Percentiles rank a stretch among this genome's conserved stretches.
phyloP scores from a whole-genome alignment of 495 filamentous ascomycete genomes.

The Neurospora hispaniola region DNA sequence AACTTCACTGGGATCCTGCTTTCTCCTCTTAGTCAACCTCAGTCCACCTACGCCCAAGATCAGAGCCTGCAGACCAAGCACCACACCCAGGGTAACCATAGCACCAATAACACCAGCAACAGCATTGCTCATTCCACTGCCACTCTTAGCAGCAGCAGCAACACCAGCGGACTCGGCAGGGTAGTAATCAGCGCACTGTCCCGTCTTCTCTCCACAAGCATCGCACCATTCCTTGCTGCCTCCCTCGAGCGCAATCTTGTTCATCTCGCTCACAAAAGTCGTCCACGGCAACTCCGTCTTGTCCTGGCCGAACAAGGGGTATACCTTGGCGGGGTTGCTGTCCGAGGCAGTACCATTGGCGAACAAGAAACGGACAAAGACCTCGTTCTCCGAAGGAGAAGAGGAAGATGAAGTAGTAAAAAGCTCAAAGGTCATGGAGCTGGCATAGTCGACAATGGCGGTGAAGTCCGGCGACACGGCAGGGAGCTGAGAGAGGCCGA shows the following conservation, averaged over 20 bases:
- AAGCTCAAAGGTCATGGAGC: slow-evolving; percentile 64
- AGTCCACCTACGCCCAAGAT: slow-evolving; percentile 26
- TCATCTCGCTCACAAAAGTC: slow-evolving; percentile 51
- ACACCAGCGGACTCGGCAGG: slow-evolving; percentile 1
- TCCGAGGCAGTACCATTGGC: slow-evolving; percentile 59
- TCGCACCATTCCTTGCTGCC: slow-evolving; percentile 58
- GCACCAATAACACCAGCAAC: slow-evolving; percentile 47
- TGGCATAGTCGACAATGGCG: slow-evolving; percentile 58
- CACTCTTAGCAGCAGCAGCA: slow-evolving; percentile 2
- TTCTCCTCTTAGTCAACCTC: slow-evolving; percentile 26
- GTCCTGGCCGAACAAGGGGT: slow-evolving; percentile 55
- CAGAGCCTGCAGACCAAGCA: slow-evolving; percentile 31
- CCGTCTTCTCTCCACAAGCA: slow-evolving; percentile 50
- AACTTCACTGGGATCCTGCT: neutral
- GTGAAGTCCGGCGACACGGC: slow-evolving; percentile 49
- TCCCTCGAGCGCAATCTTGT: slow-evolving; percentile 44
- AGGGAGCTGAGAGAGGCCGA: slow-evolving; percentile 55
- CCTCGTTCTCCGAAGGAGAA: slow-evolving; percentile 27
- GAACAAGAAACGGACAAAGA: slow-evolving; percentile 68
- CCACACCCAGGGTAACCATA: slow-evolving; percentile 35
- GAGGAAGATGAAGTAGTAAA: slow-evolving; percentile 41
- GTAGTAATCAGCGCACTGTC: slow-evolving; percentile 42
- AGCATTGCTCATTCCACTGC: slow-evolving; percentile 24
- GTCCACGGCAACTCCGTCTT: slow-evolving; percentile 46
- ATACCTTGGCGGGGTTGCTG: slow-evolving; percentile 35